These are phyloP conservation scores for Phlebiopsis gigantea DNA, from an alignment of 768 basidiomycete species.

Conservation along the genomic window DNA sequence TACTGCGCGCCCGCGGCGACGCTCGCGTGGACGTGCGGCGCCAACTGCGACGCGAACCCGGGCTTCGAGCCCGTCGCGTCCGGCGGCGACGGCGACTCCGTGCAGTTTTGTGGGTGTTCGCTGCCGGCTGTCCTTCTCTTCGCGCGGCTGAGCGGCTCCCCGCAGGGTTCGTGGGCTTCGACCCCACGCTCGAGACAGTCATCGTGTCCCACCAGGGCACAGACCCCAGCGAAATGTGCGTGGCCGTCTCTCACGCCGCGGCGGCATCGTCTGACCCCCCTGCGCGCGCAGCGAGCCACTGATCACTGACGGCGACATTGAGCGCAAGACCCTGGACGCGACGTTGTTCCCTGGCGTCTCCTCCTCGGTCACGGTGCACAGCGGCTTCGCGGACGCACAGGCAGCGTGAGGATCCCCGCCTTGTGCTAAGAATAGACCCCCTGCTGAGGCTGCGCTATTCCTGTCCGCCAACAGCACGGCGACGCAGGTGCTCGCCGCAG, in stretches of 20 bases:
- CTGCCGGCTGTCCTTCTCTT: neutral
- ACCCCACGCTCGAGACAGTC: slow-evolving; percentile 32
- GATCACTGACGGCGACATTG: slow-evolving; percentile 40
- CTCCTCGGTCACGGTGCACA: slow-evolving; percentile 36
- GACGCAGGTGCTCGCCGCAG: slow-evolving; percentile 37
- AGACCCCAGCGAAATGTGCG: slow-evolving; percentile 28
- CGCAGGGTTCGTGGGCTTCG: slow-evolving; percentile 54
- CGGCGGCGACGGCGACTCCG: slow-evolving; percentile 38
- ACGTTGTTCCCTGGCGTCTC: slow-evolving; percentile 47
- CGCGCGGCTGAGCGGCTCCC: neutral
- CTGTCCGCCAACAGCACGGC: slow-evolving; percentile 29
- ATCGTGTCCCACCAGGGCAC: slow-evolving; percentile 36
- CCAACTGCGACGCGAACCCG: slow-evolving; percentile 42
- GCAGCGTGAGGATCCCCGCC: slow-evolving; percentile 28
- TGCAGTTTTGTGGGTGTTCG: slow-evolving; percentile 34
- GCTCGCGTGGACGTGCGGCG: slow-evolving; percentile 25
- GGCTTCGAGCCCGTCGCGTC: slow-evolving; percentile 42
- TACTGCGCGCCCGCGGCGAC: slow-evolving; percentile 27
- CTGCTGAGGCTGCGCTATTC: slow-evolving; percentile 2
- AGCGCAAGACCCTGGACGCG: slow-evolving; percentile 29
- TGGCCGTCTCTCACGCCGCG: neutral
- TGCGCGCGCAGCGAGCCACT: slow-evolving; percentile 28
- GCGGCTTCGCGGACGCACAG: slow-evolving; percentile 43
- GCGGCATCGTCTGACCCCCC: neutral
- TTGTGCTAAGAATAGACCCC: neutral